A percentile compares a stretch with the other conserved stretches of the same genome.
phyloP scores from a whole-genome alignment of 2,329 filamentous ascomycete species.

The Thelonectria rubi region DNA sequence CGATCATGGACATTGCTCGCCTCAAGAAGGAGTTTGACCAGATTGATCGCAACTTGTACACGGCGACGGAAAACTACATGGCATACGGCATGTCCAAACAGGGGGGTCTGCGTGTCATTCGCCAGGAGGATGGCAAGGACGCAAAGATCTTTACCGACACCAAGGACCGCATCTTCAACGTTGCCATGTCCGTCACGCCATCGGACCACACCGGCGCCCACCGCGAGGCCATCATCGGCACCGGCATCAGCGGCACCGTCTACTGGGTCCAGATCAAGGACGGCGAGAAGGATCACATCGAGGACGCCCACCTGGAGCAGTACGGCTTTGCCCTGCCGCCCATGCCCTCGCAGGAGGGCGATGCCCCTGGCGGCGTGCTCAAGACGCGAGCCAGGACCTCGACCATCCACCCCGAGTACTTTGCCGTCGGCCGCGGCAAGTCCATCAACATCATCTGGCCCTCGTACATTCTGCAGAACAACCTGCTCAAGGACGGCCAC shows the following conservation, averaged over 20 bases:
- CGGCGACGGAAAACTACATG: slow-evolving; percentile 90
- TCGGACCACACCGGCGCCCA: slow-evolving; percentile 64
- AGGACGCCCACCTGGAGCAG: slow-evolving; percentile 80
- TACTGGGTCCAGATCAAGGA: slow-evolving; percentile 90
- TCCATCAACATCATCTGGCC: slow-evolving; percentile 90
- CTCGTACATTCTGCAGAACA: slow-evolving; percentile 68
- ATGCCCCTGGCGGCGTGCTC: slow-evolving; percentile 88
- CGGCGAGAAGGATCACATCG: slow-evolving; percentile 79
- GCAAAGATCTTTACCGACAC: slow-evolving; percentile 91
- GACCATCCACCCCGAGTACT: slow-evolving; percentile 88
- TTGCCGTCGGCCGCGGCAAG: slow-evolving; percentile 94
- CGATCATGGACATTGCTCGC: slow-evolving; percentile 90
- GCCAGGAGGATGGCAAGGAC: slow-evolving; percentile 91
- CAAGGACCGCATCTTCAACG: slow-evolving; percentile 94
- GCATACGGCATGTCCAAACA: slow-evolving; percentile 94
- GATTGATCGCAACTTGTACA: slow-evolving; percentile 90
- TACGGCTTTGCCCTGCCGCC: slow-evolving; percentile 91
- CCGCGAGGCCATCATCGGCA: slow-evolving; percentile 87
- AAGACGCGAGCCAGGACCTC: slow-evolving; percentile 96
- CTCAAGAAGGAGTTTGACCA: slow-evolving; percentile 99
- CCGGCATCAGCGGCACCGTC: slow-evolving; percentile 93
- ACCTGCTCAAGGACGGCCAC: slow-evolving; percentile 69
- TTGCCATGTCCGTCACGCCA: slow-evolving; percentile 79
- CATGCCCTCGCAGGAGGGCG: slow-evolving; percentile 84
- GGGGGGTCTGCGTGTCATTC: slow-evolving; percentile 90